Conservation (phyloP, 1,284 basidiomycete species). For the Tilletia walkeri region DNA sequence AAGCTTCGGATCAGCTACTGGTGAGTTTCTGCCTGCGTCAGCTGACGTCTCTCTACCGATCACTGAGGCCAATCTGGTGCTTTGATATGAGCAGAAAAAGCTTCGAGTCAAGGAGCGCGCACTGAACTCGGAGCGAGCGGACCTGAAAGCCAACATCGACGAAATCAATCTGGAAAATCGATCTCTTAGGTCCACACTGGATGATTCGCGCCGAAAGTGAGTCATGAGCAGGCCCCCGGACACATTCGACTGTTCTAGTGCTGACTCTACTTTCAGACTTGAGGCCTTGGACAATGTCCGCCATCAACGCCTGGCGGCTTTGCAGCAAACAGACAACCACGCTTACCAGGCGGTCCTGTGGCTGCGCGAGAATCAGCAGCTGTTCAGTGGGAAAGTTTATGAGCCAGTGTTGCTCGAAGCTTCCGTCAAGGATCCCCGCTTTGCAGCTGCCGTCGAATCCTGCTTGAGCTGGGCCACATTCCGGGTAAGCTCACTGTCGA, state of each 20-base stretch:
- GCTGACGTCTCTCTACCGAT: neutral
- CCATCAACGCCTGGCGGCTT: conserved; percentile 37
- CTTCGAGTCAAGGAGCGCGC: conserved; percentile 1
- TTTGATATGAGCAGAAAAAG: neutral
- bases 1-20: neutral
- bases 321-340: conserved; percentile 63
- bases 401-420: conserved; percentile 75
- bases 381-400: conserved; percentile 77
- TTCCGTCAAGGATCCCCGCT: conserved; percentile 67
- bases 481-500: conserved; percentile 60
- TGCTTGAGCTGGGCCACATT: conserved; percentile 67
- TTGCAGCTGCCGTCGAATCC: conserved; percentile 72
- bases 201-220: conserved; percentile 6
- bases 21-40: neutral
- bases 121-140: conserved; percentile 9
- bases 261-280: conserved; percentile 26
- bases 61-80: too few relatives aligned
- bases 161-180: conserved; percentile 19
- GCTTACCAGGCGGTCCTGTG: conserved; percentile 71
- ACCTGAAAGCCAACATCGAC: conserved; percentile 29
- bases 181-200: neutral
- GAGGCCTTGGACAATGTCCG: conserved; percentile 39
- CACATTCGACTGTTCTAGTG: too few relatives aligned
- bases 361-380: conserved; percentile 69
- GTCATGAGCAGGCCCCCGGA: neutral